These are phyloP conservation scores for Alternaria incomplexa DNA, from an alignment of 2,329 filamentous ascomycete genomes.

Conservation along the genomic window DNA sequence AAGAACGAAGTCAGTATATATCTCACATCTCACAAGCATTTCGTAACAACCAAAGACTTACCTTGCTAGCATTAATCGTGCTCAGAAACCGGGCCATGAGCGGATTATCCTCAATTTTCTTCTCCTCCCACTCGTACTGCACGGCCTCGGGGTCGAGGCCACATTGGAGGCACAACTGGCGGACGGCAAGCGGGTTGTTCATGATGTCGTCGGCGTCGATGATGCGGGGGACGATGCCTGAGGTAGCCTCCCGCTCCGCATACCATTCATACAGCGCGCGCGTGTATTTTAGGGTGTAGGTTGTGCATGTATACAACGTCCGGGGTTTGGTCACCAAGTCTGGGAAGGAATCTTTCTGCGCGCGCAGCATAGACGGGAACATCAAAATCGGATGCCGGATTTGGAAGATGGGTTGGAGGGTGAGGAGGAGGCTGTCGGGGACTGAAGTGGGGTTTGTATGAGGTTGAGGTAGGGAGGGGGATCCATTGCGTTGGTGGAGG, in stretches of 20 bases:
- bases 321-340: not conserved
- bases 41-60: too few relatives aligned
- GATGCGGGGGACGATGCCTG: not conserved
- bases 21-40: too few relatives aligned
- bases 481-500: slow-evolving; percentile 7
- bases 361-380: slow-evolving; percentile 23
- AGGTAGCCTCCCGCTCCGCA: not conserved
- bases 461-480: not conserved
- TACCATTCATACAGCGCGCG: slow-evolving; percentile 22
- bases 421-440: slow-evolving; percentile 18
- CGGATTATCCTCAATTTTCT: not conserved
- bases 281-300: not conserved
- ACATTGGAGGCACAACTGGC: slow-evolving; percentile 12
- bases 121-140: slow-evolving; percentile 20
- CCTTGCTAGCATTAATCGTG: slow-evolving; percentile 1
- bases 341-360: not conserved
- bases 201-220: slow-evolving; percentile 29
- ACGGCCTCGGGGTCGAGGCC: slow-evolving; percentile 16
- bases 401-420: slow-evolving; percentile 22
- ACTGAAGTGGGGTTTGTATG: slow-evolving; percentile 21
- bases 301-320: not conserved
- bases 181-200: slow-evolving; percentile 8
- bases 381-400: slow-evolving; percentile 22
- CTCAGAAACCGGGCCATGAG: slow-evolving; percentile 8
- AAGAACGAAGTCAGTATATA: not conserved